Evolutionary conservation across 495 filamentous ascomycete genomes (phyloP).

Genomic region (Penicillium cinerascens): DNA sequence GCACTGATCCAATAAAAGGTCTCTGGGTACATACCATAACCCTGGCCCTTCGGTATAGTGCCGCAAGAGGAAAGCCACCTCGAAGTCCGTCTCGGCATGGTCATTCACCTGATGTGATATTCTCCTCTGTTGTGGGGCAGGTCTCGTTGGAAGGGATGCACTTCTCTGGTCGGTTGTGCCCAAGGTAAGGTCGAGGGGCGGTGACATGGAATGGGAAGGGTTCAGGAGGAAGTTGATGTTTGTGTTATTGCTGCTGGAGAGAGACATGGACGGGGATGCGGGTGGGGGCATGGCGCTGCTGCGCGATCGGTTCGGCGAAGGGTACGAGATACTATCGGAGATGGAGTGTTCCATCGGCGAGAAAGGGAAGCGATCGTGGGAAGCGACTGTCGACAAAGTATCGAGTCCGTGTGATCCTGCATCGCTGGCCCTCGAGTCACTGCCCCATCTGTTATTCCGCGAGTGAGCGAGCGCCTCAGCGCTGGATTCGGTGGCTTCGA

Average conservation of each 20-base stretch:
- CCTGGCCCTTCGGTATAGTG: slow-evolving; percentile 60
- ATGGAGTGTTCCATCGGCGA: slow-evolving; percentile 31
- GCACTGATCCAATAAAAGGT: background rate
- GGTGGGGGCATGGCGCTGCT: slow-evolving; percentile 32
- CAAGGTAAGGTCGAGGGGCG: slow-evolving; percentile 44
- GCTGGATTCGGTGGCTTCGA: slow-evolving; percentile 36
- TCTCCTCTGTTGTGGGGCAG: slow-evolving; percentile 15
- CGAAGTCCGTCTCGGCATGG: slow-evolving; percentile 48
- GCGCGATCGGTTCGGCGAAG: slow-evolving; percentile 33
- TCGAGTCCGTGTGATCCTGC: slow-evolving; percentile 51
- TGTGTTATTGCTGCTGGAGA: slow-evolving; percentile 35
- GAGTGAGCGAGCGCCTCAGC: slow-evolving; percentile 29
- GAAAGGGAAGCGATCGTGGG: slow-evolving; percentile 45
- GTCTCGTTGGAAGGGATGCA: slow-evolving; percentile 28
- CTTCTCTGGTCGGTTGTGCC: slow-evolving; percentile 31
- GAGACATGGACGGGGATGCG: slow-evolving; percentile 36
- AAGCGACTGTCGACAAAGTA: slow-evolving; percentile 54
- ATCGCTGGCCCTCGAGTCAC: slow-evolving; percentile 28
- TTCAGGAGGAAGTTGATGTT: slow-evolving; percentile 59
- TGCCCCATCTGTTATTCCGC: slow-evolving; percentile 32
- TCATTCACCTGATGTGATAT: slow-evolving; percentile 21
- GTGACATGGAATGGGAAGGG: slow-evolving; percentile 47
- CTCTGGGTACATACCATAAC: slow-evolving; percentile 44
- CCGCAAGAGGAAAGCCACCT: slow-evolving; percentile 57
- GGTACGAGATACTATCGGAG: slow-evolving; percentile 31